These are phyloP conservation scores for Dioscorea cayenensis DNA, from an alignment of 116 monocot species.

Conservation along the genomic window DNA sequence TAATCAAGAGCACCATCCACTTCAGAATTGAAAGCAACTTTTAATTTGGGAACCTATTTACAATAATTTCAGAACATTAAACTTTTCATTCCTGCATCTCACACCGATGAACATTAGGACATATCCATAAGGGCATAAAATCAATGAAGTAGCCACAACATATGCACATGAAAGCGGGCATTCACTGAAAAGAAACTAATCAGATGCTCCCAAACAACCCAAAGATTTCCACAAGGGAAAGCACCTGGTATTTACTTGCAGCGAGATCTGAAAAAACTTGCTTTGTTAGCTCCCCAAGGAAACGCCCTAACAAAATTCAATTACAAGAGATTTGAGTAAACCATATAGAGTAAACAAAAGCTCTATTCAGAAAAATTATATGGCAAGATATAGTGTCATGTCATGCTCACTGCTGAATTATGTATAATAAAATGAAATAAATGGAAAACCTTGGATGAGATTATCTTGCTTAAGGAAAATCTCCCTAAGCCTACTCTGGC, in stretches of 20 bases:
- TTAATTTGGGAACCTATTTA: no score
- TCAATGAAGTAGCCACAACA: no score
- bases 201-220: no score
- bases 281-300: slow-evolving; percentile 92
- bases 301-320: slow-evolving; percentile 55
- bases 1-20: no score
- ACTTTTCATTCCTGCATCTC: no score
- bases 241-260: slow-evolving; percentile 97
- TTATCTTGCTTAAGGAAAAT: slow-evolving; percentile 98
- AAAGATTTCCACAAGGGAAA: no score
- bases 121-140: no score
- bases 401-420: background rate
- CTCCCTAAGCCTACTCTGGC: slow-evolving; percentile 95
- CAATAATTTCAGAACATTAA: no score
- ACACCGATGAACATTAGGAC: no score
- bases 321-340: background rate
- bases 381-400: background rate
- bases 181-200: no score
- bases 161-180: no score
- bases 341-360: background rate
- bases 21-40: no score
- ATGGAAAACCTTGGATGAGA: slow-evolving; percentile 78
- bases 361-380: background rate
- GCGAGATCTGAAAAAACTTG: slow-evolving; percentile 89
- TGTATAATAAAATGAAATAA: background rate